Percentiles rank a stretch among this genome's conserved stretches.
Conservation (phyloP, 768 basidiomycete genomes). For the Mycena olivaceomarginata region DNA sequence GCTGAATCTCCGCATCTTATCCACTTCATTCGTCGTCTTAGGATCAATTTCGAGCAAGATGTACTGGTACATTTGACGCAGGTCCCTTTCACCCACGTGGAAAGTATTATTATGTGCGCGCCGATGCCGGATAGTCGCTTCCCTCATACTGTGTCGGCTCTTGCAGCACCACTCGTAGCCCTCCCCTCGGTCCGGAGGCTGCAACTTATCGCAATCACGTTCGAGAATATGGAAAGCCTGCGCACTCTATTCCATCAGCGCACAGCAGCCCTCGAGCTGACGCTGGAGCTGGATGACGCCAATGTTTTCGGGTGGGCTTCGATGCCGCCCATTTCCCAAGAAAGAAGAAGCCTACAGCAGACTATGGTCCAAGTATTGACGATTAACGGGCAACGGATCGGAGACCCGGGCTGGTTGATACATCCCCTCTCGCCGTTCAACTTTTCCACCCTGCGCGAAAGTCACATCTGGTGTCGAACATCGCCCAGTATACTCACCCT, state of each 20-base stretch:
- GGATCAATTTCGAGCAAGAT: neutral
- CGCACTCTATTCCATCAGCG: neutral
- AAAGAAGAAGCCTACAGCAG: too few species aligned
- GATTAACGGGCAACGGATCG: neutral
- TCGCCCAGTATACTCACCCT: neutral
- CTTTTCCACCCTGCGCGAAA: neutral
- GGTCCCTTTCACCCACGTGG: neutral
- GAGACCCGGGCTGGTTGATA: neutral
- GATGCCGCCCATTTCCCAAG: neutral
- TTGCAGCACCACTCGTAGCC: neutral
- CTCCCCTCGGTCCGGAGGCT: neutral
- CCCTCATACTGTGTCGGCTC: too few species aligned
- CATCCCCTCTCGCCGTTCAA: conserved; percentile 13
- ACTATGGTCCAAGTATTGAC: neutral
- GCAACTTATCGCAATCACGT: neutral
- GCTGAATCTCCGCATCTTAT: neutral
- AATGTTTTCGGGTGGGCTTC: neutral
- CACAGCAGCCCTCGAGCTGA: neutral
- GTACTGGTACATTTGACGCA: neutral
- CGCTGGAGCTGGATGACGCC: neutral
- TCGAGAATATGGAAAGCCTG: neutral
- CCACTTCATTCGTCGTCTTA: neutral
- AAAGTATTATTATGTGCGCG: neutral
- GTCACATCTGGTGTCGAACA: neutral
- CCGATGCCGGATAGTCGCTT: neutral